Evolutionary conservation across 2,329 filamentous ascomycete genomes (phyloP), one percentile per base, ranked within the genome.

Genomic region (Aspergillus nomiae): DNA sequence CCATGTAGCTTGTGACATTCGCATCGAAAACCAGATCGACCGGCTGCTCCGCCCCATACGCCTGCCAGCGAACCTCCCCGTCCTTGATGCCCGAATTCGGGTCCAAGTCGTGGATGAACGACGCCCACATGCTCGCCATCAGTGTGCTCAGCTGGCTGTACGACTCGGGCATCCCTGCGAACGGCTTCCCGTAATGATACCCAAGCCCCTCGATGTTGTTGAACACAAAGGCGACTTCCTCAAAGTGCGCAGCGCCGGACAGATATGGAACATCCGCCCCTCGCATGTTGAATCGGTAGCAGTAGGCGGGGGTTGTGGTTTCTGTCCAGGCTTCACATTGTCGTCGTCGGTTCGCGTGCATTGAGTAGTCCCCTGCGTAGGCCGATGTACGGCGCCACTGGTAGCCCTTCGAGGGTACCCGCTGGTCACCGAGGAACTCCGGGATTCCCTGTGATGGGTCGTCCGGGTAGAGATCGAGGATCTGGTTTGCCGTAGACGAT

Each of bases 221-320:
- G 57, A 87, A 84, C 8, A 87, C 84, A 64, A 85, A 86, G 0
- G 80, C 77, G 0, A 86, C 82, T 70, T 86, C 84, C 61, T 82
- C 79, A 71, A 88, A 88, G 71, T 89, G 87, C 0, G 82, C 81
- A 0, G 81, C 83, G 0, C 83, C 84, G 1, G 76, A 70, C 1
- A 76, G 73, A 12, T 77, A 74, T 0, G 78, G 73, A 1, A 82
- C 67, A 11, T 84, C 83, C 4, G 80, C 78, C 0, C 82, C 55
- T 32, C 65, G 73, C 10, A 85, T 85, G 70, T 89, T 86, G 80
- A 89, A 90, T 54, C 85, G 83, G 76, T 88, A 90, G 69, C 83
- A 85, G 77, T 87, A 89, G 11, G 85, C 85, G 8, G 83, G 78
- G 2, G 85, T 69, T 16, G 77, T 76, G 34, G 78, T 74, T 11